These are phyloP conservation scores for Zea luxurians DNA, from an alignment of 176 grass and related monocot species.

Conservation along the genomic window DNA sequence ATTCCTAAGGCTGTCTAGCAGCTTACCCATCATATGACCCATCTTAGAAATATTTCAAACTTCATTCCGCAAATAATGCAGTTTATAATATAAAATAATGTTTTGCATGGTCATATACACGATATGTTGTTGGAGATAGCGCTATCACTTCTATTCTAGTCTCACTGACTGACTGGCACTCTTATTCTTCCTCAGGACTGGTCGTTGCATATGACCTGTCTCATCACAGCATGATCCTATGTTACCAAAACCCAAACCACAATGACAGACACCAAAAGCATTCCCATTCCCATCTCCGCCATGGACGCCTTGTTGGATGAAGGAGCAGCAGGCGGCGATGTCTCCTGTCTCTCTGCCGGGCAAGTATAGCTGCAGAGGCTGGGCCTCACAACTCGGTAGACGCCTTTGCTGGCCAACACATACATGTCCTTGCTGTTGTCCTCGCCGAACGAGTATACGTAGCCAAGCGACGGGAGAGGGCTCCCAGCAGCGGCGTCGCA, in stretches of 20 bases:
- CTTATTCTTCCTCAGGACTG: not conserved
- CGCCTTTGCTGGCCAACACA: slow-evolving; percentile 60
- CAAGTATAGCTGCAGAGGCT: slow-evolving; percentile 70
- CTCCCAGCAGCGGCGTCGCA: slow-evolving; percentile 52
- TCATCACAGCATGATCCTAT: slow-evolving; percentile 1
- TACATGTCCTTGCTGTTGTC: slow-evolving; percentile 85
- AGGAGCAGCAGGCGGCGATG: slow-evolving; percentile 1
- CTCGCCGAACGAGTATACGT: slow-evolving; percentile 78
- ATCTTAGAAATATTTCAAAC: too few species aligned
- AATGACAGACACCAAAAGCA: slow-evolving; percentile 27
- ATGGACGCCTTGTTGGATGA: slow-evolving; percentile 33
- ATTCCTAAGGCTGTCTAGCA: too few species aligned
- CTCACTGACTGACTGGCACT: too few species aligned
- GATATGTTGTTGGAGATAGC: too few species aligned
- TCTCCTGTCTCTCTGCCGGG: slow-evolving; percentile 51
- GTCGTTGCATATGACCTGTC: not conserved
- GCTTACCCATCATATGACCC: too few species aligned
- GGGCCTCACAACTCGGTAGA: slow-evolving; percentile 75
- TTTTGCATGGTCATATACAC: too few species aligned
- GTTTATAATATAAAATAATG: too few species aligned
- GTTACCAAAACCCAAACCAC: slow-evolving; percentile 35
- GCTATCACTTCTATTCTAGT: too few species aligned
- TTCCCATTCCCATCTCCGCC: not conserved
- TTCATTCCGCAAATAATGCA: too few species aligned
- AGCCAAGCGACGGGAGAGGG: slow-evolving; percentile 57